Base-by-base conservation (phyloP, 2,329 filamentous ascomycete species). In the Aspergillus sp. region DNA sequence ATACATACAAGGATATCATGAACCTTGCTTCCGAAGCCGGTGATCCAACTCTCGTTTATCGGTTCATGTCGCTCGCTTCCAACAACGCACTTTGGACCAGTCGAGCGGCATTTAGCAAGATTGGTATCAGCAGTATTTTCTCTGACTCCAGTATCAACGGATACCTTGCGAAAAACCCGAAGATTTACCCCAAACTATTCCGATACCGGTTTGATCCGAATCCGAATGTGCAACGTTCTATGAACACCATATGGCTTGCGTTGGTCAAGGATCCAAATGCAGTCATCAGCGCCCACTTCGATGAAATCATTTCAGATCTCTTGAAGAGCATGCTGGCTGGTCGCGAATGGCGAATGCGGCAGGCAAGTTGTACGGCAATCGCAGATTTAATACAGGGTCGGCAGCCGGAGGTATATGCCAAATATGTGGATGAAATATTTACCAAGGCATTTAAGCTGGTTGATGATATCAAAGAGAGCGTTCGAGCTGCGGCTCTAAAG, bases 51-150 rank as follows among this genome's bases (percentile, higher is more conserved):
- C 81, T 99, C n/a, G 90, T 98, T 1, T 99, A 99, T 79, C 91
- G 93, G 60, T 98, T 99, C 77, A 99, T 99, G 95, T 93, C 93
- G 0, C 82, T 99, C 64, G 95, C 95, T 3, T 91, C 92, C 2
- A 96, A 97, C 68, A 96, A 96, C 48, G 92, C 93, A 0, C 96
- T 96, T 15, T 99, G 95, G 95, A 93, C 92, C 1, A 96, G 92
- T n/a, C 86, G 95, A 51, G 96, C 95, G 1, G 95, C 95, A 0
- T 98, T 99, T 75, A 95, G 95, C 3, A 85, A 92, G 11, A 97
- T 98, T 64, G 95, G 95, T 0, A 82, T 99, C 50, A 96, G 92
- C 72, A 95, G 85, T 64, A 93, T 99, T 60, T 84, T 99, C 48
- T 95, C 91, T 0, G 91, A 96, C 67, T 93, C 93, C 0, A 86